These are phyloP conservation scores for Leishmania guyanensis DNA, from an alignment of 208 protist genomes.

Conservation along the genomic window DNA sequence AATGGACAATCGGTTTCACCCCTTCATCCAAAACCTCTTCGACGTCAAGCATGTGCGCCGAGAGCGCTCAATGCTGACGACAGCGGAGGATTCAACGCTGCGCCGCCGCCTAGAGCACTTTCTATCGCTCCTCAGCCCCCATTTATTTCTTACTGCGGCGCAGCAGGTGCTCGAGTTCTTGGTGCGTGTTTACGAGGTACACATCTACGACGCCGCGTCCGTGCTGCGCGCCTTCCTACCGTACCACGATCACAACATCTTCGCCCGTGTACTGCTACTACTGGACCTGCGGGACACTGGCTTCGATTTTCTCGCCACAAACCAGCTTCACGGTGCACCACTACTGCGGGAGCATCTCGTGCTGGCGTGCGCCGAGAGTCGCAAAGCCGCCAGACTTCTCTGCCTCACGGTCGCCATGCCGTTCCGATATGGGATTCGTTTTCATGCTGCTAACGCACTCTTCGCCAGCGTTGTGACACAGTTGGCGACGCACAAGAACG, in stretches of 20 bases:
- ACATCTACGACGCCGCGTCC: conserved; percentile 77
- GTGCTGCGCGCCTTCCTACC: conserved; percentile 82
- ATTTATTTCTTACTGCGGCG: conserved; percentile 81
- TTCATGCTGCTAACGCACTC: conserved; percentile 80
- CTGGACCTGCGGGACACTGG: conserved; percentile 88
- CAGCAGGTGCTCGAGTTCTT: conserved; percentile 90
- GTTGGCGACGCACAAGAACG: conserved; percentile 56
- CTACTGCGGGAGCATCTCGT: conserved; percentile 77
- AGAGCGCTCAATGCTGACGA: conserved; percentile 67
- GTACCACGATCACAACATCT: conserved; percentile 89
- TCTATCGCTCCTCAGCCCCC: conserved; percentile 78
- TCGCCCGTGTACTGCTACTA: conserved; percentile 73
- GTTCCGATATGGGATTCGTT: conserved; percentile 49
- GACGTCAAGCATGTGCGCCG: conserved; percentile 53
- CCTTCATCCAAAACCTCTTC: conserved; percentile 75
- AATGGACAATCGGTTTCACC: conserved; percentile 84
- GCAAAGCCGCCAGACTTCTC: conserved; percentile 70
- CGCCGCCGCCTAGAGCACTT: conserved; percentile 63
- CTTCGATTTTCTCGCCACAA: conserved; percentile 76
- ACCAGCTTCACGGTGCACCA: conserved; percentile 79
- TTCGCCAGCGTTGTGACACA: conserved; percentile 70
- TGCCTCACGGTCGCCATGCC: conserved; percentile 59
- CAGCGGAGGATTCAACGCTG: conserved; percentile 40
- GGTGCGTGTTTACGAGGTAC: conserved; percentile 83
- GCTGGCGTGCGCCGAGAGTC: conserved; percentile 72